phyloP scores from a whole-genome alignment of 495 filamentous ascomycete species.

The Monascus purpureus region DNA sequence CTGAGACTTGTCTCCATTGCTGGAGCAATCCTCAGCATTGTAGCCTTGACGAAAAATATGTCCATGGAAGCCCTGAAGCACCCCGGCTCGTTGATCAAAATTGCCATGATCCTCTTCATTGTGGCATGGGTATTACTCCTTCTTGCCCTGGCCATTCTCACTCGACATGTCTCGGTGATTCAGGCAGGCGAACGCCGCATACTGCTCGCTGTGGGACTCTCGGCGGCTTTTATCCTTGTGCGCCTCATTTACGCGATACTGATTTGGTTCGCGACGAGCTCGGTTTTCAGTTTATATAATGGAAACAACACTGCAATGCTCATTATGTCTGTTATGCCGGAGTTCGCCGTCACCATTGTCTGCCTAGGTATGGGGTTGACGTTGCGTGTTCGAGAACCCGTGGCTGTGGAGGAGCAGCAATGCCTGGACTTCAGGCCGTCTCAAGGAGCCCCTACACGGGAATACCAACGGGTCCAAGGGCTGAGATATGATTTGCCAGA shows the following conservation, averaged over 20 bases:
- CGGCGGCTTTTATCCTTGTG: constrained; percentile 25
- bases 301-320: constrained; percentile 22
- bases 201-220: constrained; percentile 18
- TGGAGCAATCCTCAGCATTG: constrained; percentile 11
- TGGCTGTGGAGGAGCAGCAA: not conserved
- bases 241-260: constrained; percentile 24
- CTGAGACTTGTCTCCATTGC: constrained; percentile 11
- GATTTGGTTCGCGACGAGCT: constrained; percentile 16
- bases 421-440: too few relatives aligned
- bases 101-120: constrained; percentile 15
- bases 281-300: constrained; percentile 17
- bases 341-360: constrained; percentile 19
- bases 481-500: too few relatives aligned
- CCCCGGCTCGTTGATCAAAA: constrained; percentile 10
- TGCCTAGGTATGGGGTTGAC: constrained; percentile 22
- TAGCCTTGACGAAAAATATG: constrained; percentile 12
- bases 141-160: constrained; percentile 10
- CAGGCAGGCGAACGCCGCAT: constrained; percentile 20
- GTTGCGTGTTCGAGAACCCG: constrained; percentile 4
- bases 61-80: constrained; percentile 4
- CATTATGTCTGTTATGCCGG: constrained; percentile 25
- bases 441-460: too few relatives aligned
- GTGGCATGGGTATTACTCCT: constrained; percentile 13
- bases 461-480: too few relatives aligned
- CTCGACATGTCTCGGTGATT: constrained; percentile 4